Evolutionary conservation across 1,139 yeast genomes (phyloP), one percentile per base, ranked within the genome.

Genomic region (Scheffersomyces titani): DNA sequence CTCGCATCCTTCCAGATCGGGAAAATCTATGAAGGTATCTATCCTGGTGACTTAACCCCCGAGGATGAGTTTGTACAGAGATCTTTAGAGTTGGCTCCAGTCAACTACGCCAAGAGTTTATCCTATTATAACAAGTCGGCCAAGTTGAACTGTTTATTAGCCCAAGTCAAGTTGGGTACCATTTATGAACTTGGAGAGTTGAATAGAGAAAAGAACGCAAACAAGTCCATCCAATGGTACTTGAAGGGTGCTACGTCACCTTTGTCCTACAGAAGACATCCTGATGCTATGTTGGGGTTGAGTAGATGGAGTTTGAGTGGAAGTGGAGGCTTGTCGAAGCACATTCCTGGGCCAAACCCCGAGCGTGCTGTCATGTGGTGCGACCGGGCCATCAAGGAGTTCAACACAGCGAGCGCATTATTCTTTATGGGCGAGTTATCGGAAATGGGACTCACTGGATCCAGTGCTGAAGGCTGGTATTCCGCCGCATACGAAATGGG

Each of bases 301-400:
- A 85, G 92, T 59, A 93, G 98, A 51, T 94, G 99, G 98, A 90
- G 89, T 67, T 78, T 94, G 61, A 86, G 91, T 0, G 98, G 98
- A 1, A 86, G 90, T 4, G 82, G 85, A 13, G 91, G 89, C 0
- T 76, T 62, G 24, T 72, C 75, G 55, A 76, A 74, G 60, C 74
- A 76, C 56, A 73, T 92, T 36, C 82, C 96, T 50, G 76, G 78
- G 49, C 88, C 90, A 47, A 85, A 86, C 65, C 94, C 90, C 54
- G 87, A 86, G 51, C 81, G 90, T 70, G 97, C 98, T 0, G 87
- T 89, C 58, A 76, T 89, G 61, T 94, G 98, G 98, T 96, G 97
- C 46, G 85, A 91, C 54, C 82, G 90, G 60, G 93, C 97, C 0
- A 88, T 96, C 1, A 89, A 88, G 62, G 90, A 88, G 66, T 70